Base-by-base conservation (phyloP, 345 rosid genomes). In the Hirschfeldia incana region DNA sequence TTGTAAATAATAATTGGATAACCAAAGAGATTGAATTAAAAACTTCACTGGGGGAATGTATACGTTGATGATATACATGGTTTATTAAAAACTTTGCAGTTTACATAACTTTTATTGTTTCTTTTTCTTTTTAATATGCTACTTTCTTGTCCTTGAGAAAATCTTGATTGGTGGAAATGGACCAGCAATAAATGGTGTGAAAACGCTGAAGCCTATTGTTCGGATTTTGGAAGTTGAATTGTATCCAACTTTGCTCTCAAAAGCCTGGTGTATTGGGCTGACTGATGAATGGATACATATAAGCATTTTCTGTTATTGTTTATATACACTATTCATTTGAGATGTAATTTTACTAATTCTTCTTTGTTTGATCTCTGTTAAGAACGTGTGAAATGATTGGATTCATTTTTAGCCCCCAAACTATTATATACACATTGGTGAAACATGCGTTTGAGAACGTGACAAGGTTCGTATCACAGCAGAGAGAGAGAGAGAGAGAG, bases 141-240 rank as follows among this genome's bases (percentile, higher is more conserved):
- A 3, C 53, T 55, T 60, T 60, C 73, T 69, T 62, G 91, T 90
- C 67, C 96, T 92, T 75, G 88, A 89, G 60, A 90, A 87, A 81
- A 86, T 94, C 72, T 80, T 85, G 72, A 72, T 76, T 72, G 94
- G 94, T 76, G 93, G 88, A 49, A 86, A 82, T 76, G 96, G 96
- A 59, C 88, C 86, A 6, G 78, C 90, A 69, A 87, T 94, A 80
- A 94, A 92, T 85, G 96, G 96, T 44, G 83, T 89, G 81, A 89
- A 80, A 86, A 89, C 84, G 85, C 86, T 91, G 49, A 90, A 92
- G 92, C 98, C 97, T 55, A 89, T 85, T 75, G 89, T 92, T 75
- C 84, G 96, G 84, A 88, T 92, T 71, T 85, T 94, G 83, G 98
- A 94, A 87, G 94, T 88, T 81, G 98, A 94, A 75, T 85, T 94